phyloP scores from a whole-genome alignment of 2,329 filamentous ascomycete species.

The Diaporthe ampelina region DNA sequence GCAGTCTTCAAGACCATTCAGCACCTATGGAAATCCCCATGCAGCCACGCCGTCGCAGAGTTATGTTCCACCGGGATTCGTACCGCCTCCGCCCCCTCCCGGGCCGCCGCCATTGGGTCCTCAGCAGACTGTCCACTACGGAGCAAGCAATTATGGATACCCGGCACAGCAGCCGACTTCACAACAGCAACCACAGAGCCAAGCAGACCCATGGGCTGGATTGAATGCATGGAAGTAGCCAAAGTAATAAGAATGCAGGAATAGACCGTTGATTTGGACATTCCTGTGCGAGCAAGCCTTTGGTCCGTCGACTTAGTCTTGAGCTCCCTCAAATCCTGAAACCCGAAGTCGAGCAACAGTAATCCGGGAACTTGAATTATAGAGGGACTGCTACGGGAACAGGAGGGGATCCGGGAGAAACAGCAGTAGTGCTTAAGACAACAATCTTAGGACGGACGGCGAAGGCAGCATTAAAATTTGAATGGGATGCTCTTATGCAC shows the following conservation, averaged over 20 bases:
- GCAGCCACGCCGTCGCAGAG: conserved; percentile 46
- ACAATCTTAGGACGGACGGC: background rate
- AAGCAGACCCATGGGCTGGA: conserved; percentile 77
- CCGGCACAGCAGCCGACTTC: conserved; percentile 66
- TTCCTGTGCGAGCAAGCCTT: background rate
- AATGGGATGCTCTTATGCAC: conserved; percentile 13
- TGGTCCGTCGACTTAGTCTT: background rate
- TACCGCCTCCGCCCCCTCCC: conserved; percentile 74
- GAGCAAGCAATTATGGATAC: conserved; percentile 56
- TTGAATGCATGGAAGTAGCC: conserved; percentile 76
- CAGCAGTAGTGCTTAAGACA: background rate
- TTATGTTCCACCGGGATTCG: conserved; percentile 68
- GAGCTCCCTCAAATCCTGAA: background rate
- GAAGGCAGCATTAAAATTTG: conserved; percentile 23
- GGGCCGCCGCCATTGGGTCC: conserved; percentile 73
- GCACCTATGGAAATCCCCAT: conserved; percentile 62
- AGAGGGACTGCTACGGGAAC: background rate
- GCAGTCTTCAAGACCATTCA: conserved; percentile 62
- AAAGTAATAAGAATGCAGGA: background rate
- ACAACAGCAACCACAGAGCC: conserved; percentile 48
- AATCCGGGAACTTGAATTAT: background rate
- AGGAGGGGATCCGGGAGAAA: background rate
- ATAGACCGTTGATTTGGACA: background rate
- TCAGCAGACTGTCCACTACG: conserved; percentile 73
- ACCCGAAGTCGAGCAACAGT: background rate